Evolutionary conservation across 257 asterid genomes (phyloP).

Genomic region (Solanum piurae): DNA sequence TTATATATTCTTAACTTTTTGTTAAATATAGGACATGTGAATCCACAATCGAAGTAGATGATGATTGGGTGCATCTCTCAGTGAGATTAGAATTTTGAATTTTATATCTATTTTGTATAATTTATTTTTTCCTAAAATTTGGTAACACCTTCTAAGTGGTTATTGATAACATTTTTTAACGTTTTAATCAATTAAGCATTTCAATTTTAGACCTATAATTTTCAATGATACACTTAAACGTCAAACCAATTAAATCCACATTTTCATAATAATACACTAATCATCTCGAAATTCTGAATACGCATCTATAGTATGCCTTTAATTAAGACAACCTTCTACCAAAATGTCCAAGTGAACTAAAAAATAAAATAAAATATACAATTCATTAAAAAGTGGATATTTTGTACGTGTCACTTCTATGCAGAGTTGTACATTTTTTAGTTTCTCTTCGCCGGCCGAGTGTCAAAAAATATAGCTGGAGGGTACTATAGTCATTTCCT

Average conservation of each 20-base stretch:
- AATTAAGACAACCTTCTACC: background rate
- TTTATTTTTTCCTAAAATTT: too few species aligned
- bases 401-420: background rate
- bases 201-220: too few species aligned
- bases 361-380: too few species aligned
- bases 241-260: fast-evolving
- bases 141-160: background rate
- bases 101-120: background rate
- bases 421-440: background rate
- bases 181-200: too few species aligned
- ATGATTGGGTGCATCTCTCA: background rate
- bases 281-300: too few species aligned
- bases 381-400: too few species aligned
- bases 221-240: background rate
- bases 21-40: background rate
- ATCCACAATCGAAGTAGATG: too few species aligned
- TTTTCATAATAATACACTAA: background rate
- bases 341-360: background rate
- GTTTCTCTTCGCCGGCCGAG: background rate
- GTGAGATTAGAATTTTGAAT: background rate
- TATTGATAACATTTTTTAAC: fast-evolving
- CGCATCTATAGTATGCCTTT: too few species aligned
- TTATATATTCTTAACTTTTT: too few species aligned
- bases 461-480: background rate
- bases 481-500: background rate